Evolutionary conservation across 371 early-diverging fungal species (phyloP), one percentile per base, ranked within the genome.

Genomic region (Syncephalastrum sp.): DNA sequence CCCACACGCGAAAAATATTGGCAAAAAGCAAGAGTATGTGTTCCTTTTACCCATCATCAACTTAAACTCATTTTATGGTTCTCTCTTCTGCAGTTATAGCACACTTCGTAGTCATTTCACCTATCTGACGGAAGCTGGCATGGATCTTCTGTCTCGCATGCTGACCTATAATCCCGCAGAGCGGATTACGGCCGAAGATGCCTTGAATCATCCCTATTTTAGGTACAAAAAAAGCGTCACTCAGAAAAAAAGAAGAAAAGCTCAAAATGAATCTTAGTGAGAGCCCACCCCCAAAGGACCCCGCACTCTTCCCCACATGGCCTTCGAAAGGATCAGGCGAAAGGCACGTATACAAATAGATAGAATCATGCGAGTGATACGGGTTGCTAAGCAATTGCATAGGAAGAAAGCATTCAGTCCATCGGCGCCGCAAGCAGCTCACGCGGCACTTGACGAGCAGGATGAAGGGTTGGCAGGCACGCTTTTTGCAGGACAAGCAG

Each of bases 301-400:
- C 97, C 1, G 84, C 89, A 24, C 72, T 97, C 72, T 96, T 97
- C 65, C 97, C 98, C 3, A 94, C 95, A 1, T 97, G 95, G 88
- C 98, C 98, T 0, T 86, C 92, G 38, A 94, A 92, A 68, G 84
- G 88, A 17, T 82, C 87, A 17, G 90, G 87, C 4, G 91, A 91
- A 67, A 82, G 73, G 78, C 75, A 65, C 60, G 67, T 47, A 29
- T 41, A 38, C 13, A 52, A 23, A 10, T 16, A 33, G 14, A 15
- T 15, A 27, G 10, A 24, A 29, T 1, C 15, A n/a, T 33, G 5
- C 47, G 16, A 15, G 6, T 12, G 2, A 17, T 8, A 16, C 3
- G 14, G 13, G 27, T 27, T 23, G 27, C 17, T 29, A 43, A 43
- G 3, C 50, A 33, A 25, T 13, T 21, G 38, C 56, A 53, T 29